A percentile compares a stretch with the other conserved stretches of the same genome.
Conservation (phyloP, 2,329 filamentous ascomycete species). For the Chaetoscypha palmicola region DNA sequence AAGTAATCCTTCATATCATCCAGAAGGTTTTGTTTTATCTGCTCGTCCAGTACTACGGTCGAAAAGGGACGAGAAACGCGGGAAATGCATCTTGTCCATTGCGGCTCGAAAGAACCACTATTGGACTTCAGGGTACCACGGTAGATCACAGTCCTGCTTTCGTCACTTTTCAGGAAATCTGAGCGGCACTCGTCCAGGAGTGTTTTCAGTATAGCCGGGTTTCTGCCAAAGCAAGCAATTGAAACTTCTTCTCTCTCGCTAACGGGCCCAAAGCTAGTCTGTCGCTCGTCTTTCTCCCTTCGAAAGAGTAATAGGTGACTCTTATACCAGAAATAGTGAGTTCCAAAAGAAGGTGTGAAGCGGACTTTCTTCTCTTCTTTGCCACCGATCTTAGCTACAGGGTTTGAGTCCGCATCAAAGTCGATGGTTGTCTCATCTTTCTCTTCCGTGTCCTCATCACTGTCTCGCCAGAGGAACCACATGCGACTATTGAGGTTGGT, state of each 20-base stretch:
- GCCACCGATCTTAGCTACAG: slow-evolving; percentile 27
- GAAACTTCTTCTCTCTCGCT: slow-evolving; percentile 52
- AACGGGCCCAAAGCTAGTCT: slow-evolving; percentile 34
- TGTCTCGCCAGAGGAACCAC: slow-evolving; percentile 40
- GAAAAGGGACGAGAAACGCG: slow-evolving; percentile 54
- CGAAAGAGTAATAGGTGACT: slow-evolving; percentile 51
- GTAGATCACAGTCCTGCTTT: slow-evolving; percentile 59
- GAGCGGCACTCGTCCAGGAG: slow-evolving; percentile 52
- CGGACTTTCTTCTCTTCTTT: slow-evolving; percentile 35
- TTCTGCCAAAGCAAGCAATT: slow-evolving; percentile 54
- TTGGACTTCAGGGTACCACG: slow-evolving; percentile 41
- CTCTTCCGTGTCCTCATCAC: slow-evolving; percentile 41
- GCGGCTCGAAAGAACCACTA: slow-evolving; percentile 36
- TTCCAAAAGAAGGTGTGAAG: slow-evolving; percentile 62
- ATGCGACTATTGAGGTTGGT: slow-evolving; percentile 50
- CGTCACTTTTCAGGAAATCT: slow-evolving; percentile 49
- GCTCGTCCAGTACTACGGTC: slow-evolving; percentile 57
- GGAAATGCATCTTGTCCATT: slow-evolving; percentile 56
- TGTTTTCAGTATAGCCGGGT: slow-evolving; percentile 54
- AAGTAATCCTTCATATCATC: slow-evolving; percentile 58
- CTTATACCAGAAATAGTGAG: slow-evolving; percentile 62
- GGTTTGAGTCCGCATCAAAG: slow-evolving; percentile 23
- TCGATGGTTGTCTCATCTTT: slow-evolving; percentile 32
- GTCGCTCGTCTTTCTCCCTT: slow-evolving; percentile 42
- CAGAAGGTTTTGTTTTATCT: slow-evolving; percentile 52